These are phyloP conservation scores for Sordariomycetes sp. DNA, from an alignment of 2,329 filamentous ascomycete genomes.

Conservation along the genomic window DNA sequence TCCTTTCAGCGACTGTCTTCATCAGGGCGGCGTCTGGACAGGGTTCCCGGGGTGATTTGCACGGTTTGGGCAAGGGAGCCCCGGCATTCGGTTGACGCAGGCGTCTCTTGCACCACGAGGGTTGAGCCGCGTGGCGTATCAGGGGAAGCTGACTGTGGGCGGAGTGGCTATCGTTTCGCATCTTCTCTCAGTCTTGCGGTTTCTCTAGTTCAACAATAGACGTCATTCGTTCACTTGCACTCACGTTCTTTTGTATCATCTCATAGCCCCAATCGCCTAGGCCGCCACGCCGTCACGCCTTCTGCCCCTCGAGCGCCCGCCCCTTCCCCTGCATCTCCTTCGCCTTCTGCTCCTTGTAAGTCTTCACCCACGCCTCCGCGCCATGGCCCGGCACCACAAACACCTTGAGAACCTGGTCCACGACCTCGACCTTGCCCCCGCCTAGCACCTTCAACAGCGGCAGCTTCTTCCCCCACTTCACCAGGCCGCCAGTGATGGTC, in stretches of 20 bases:
- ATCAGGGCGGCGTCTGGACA: background rate
- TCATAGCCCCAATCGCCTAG: background rate
- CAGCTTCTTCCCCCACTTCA: conserved; percentile 84
- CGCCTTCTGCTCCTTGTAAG: conserved; percentile 67
- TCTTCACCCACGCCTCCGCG: conserved; percentile 64
- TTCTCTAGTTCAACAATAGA: background rate
- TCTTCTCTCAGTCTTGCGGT: background rate
- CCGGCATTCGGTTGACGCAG: too few species aligned
- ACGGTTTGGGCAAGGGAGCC: too few species aligned
- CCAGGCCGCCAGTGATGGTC: conserved; percentile 62
- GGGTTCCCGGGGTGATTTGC: background rate
- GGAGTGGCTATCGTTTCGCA: background rate
- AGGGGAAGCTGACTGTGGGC: background rate
- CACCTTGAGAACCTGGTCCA: conserved; percentile 73
- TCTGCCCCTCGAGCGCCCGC: background rate
- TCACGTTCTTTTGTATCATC: background rate
- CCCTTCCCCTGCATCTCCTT: conserved; percentile 18
- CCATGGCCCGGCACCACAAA: conserved; percentile 65
- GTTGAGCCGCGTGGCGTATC: too few species aligned
- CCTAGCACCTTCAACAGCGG: conserved; percentile 60
- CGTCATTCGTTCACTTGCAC: background rate
- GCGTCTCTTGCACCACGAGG: too few species aligned
- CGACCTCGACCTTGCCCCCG: conserved; percentile 69
- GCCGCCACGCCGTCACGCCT: too few species aligned
- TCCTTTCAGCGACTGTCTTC: background rate